Base-by-base conservation (phyloP, 2,329 filamentous ascomycete genomes). In the Aspergillus piperis region DNA sequence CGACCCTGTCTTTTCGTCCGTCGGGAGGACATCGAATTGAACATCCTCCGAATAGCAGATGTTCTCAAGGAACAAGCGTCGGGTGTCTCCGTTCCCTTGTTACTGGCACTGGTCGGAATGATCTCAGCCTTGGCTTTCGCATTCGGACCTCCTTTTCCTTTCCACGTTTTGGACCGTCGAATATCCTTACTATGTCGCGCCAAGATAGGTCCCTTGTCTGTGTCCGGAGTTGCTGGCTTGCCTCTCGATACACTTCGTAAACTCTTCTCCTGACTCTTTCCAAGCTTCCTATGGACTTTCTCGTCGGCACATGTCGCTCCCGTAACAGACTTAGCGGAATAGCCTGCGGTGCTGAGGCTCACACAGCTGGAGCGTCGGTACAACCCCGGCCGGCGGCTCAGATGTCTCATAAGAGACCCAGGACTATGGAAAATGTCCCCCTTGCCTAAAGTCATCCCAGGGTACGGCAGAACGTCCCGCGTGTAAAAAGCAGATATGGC, bases 331-430 rank as follows among this genome's bases (percentile, higher is more conserved):
- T 51, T 38, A 19, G 25, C 27, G 7, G 51, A 36, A 8, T 59
- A 41, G 19, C 52, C 42, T 23, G n/a, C 41, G 7, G 53, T 44
- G 25, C 19, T 44, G 2, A 67, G 19, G 38, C 51, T 76, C 49
- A 82, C 68, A 64, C 88, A 90, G 41, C 81, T 82, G 1, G 90
- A 90, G 59, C 89, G 86, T 67, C 88, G 90, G 39, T 86, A 85
- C 71, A 96, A 93, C 51, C 89, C 89, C 66, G 85, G 89, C 13
- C 90, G 84, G 70, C 91, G 88, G 75, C 91, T 96, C 64, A 97
- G 83, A 73, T 93, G 96, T 55, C 92, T 86, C 80, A 96, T 96
- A 71, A 96, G 86, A 0, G 90, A 90, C 38, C 91, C 92, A 11
- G 92, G 63, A 27, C 66, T 90, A 50, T 95, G 88, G 3, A 91